Evolutionary conservation across 2,329 filamentous ascomycete species (phyloP), one percentile per base, ranked within the genome.

Genomic region (Trichoderma sp.): DNA sequence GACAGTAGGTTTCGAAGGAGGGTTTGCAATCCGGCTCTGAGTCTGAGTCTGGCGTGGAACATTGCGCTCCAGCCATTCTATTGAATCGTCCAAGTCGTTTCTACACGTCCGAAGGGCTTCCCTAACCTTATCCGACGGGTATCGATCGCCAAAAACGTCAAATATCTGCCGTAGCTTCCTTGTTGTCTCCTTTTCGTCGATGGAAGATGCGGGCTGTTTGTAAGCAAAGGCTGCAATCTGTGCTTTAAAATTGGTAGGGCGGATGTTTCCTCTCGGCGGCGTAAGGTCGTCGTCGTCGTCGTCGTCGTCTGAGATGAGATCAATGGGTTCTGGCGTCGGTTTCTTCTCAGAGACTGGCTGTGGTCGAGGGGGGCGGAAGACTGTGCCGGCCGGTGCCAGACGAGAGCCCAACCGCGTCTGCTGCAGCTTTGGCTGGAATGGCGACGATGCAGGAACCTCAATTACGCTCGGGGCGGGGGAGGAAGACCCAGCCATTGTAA

Each of bases 391-490:
- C 32, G 94, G 93, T 43, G 93, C 92, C 84, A 97, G 92, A 58
- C 88, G 82, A 73, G 85, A 90, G 26, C 87, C 88, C 30, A 84
- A 72, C 63, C 75, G 66, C 57, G 66, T 75, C 30, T 77, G 70
- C 32, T 76, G 71, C 65, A 77, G 76, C 68, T 76, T 79, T 76
- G 71, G 77, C 72, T 88, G 87, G 71, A 91, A 86, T 2, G 94
- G 95, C 1, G 95, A 98, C 3, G 95, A 98, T n/a, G 93, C 93
- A 34, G 92, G 91, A 3, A 98, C 95, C 80, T 97, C 95, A 70
- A 98, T 79, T 20, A 84, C 76, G 39, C 84, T 83, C 30, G 81
- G 75, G 12, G 80, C 76, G 9, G 84, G 83, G 0, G 87, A 86
- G 8, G 85, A 84, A 28, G 82, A 81, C 58, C 76, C 73, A 34